Percentiles rank a stretch among this genome's conserved stretches.
phyloP scores from a whole-genome alignment of 176 grass and related monocot species.

The Ensete ventricosum region DNA sequence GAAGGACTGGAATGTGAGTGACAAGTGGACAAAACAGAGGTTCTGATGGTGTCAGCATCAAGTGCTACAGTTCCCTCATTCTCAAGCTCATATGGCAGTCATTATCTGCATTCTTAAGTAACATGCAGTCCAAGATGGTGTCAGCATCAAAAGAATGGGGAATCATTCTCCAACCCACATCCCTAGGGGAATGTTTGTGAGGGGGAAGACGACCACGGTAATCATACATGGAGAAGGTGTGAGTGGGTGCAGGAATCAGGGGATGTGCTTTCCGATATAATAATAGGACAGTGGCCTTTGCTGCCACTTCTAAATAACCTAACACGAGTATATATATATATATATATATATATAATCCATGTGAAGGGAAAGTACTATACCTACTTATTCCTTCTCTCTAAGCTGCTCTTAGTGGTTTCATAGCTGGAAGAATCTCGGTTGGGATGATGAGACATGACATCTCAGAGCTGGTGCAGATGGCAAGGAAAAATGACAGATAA shows the following conservation, averaged over 20 bases:
- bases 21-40: too few relatives aligned
- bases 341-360: constrained; percentile 22
- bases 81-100: too few relatives aligned
- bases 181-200: constrained; percentile 58
- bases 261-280: too few relatives aligned
- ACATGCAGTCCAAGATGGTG: neutral
- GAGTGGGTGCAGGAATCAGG: too few relatives aligned
- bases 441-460: constrained; percentile 53
- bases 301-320: too few relatives aligned
- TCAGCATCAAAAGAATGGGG: constrained; percentile 19
- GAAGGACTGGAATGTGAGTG: too few relatives aligned
- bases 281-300: too few relatives aligned
- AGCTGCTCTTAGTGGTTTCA: constrained; percentile 22
- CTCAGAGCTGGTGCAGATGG: constrained; percentile 44
- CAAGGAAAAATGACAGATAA: constrained; percentile 21
- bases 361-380: constrained; percentile 28
- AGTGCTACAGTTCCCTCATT: too few relatives aligned
- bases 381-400: constrained; percentile 42
- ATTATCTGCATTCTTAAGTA: too few relatives aligned
- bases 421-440: constrained; percentile 17
- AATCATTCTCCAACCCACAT: constrained; percentile 34
- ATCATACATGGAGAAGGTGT: neutral
- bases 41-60: too few relatives aligned
- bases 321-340: too few relatives aligned
- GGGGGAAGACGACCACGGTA: neutral